These are phyloP conservation scores for Paxillus ammoniavirescens DNA, from an alignment of 768 basidiomycete genomes.

Conservation along the genomic window DNA sequence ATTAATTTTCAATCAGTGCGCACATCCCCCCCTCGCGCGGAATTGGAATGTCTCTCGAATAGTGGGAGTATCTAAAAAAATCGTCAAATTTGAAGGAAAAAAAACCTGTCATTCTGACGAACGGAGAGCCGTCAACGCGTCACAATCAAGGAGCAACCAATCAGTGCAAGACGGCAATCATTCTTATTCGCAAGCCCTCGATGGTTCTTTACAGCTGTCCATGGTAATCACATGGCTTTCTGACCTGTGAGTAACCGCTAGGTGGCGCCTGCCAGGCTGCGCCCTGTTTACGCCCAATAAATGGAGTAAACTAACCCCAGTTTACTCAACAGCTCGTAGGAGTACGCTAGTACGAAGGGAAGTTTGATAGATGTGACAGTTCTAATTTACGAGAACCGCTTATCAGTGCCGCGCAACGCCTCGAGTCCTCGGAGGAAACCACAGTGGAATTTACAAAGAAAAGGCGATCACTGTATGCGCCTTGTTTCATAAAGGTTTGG, in stretches of 20 bases:
- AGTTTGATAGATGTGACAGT: constrained; percentile 1
- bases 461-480: neutral
- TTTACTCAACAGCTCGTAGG: neutral
- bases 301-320: constrained; percentile 2
- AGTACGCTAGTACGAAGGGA: neutral
- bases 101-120: no score
- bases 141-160: constrained; percentile 7
- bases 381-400: constrained; percentile 9
- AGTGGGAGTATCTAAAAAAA: neutral
- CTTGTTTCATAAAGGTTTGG: neutral
- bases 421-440: constrained; percentile 8
- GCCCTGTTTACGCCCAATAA: neutral
- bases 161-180: neutral
- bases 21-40: no score
- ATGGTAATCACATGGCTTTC: neutral
- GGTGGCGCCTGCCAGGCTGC: neutral
- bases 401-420: neutral
- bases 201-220: constrained; percentile 15
- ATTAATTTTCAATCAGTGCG: no score
- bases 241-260: constrained; percentile 1
- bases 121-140: neutral
- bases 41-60: neutral
- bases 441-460: neutral
- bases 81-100: neutral
- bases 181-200: constrained; percentile 24